Conservation (phyloP, 441 rosid genomes). For the Bocquillonia castaneifolia region DNA sequence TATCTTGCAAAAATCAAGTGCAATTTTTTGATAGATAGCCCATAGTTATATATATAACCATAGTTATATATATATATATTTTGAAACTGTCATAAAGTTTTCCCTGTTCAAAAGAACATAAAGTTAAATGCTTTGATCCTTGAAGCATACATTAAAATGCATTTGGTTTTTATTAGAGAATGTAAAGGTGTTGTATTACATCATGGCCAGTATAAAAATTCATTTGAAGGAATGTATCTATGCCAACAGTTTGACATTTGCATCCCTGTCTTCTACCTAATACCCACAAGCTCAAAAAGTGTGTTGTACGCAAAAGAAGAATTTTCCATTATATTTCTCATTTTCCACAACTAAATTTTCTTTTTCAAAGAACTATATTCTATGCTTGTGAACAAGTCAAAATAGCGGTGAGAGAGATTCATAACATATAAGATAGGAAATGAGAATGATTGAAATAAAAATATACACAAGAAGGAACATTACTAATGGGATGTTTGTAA, state of each 20-base stretch:
- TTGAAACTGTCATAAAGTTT: constrained; percentile 7
- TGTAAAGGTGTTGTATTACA: constrained; percentile 43
- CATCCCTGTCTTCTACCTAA: constrained; percentile 46
- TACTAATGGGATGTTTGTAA: constrained; percentile 12
- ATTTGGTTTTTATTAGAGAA: constrained; percentile 19
- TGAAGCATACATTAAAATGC: constrained; percentile 17
- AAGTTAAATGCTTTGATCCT: constrained; percentile 17
- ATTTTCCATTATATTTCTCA: constrained; percentile 13
- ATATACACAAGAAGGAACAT: constrained; percentile 11
- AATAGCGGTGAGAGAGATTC: constrained; percentile 7
- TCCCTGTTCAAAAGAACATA: constrained; percentile 17
- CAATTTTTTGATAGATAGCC: constrained; percentile 5
- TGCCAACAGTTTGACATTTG: constrained; percentile 34
- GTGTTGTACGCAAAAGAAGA: constrained; percentile 39
- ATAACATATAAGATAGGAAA: constrained; percentile 2
- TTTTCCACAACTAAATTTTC: constrained; percentile 20
- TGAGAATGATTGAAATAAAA: constrained; percentile 16
- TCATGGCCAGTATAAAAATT: constrained; percentile 40
- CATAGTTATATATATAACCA: no score
- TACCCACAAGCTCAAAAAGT: constrained; percentile 33
- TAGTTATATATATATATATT: constrained; percentile 9
- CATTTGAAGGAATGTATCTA: constrained; percentile 38
- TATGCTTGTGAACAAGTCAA: constrained; percentile 17
- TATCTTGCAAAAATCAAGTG: constrained; percentile 18
- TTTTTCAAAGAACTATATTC: constrained; percentile 11